A percentile compares a stretch with the other conserved stretches of the same genome.
phyloP scores from a whole-genome alignment of 2,329 filamentous ascomycete species.

The Fonsecaea multimorphosa region DNA sequence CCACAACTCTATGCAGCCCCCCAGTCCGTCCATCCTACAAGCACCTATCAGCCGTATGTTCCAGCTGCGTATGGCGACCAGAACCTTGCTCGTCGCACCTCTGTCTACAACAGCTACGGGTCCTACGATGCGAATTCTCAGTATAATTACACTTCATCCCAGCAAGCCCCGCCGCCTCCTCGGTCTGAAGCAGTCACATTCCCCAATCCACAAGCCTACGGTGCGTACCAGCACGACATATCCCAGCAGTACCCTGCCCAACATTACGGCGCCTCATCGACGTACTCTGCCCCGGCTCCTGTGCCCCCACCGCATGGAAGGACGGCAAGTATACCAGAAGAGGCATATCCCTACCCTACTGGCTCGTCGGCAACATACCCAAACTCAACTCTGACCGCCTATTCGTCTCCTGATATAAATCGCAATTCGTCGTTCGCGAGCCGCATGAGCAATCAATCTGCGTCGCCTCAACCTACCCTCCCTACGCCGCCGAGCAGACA shows the following conservation, averaged over 20 bases:
- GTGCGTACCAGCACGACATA: conserved; percentile 31
- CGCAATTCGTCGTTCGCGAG: conserved; percentile 38
- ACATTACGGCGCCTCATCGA: conserved; percentile 25
- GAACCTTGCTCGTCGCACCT: conserved; percentile 30
- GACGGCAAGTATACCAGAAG: conserved; percentile 37
- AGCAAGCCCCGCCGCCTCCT: conserved; percentile 42
- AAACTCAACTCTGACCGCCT: conserved; percentile 24
- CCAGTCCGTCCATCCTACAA: conserved; percentile 31
- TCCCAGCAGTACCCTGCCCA: conserved; percentile 26
- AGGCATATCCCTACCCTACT: conserved; percentile 27
- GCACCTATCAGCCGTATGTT: conserved; percentile 55
- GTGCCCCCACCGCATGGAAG: conserved; percentile 47
- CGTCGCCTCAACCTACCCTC: conserved; percentile 48
- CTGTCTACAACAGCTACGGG: conserved; percentile 36
- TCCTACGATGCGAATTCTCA: conserved; percentile 42
- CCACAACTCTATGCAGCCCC: conserved; percentile 64
- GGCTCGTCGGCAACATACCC: conserved; percentile 23
- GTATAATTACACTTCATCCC: conserved; percentile 40
- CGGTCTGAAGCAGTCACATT: conserved; percentile 29
- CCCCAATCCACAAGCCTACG: conserved; percentile 26
- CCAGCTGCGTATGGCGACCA: conserved; percentile 56
- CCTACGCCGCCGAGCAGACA: conserved; percentile 59
- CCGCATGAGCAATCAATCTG: conserved; percentile 42
- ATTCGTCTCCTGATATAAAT: conserved; percentile 35
- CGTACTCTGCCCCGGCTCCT: conserved; percentile 44